Percentiles rank a stretch among this genome's conserved stretches.
Conservation (phyloP, 257 asterid genomes). For the Primulina eburnea region DNA sequence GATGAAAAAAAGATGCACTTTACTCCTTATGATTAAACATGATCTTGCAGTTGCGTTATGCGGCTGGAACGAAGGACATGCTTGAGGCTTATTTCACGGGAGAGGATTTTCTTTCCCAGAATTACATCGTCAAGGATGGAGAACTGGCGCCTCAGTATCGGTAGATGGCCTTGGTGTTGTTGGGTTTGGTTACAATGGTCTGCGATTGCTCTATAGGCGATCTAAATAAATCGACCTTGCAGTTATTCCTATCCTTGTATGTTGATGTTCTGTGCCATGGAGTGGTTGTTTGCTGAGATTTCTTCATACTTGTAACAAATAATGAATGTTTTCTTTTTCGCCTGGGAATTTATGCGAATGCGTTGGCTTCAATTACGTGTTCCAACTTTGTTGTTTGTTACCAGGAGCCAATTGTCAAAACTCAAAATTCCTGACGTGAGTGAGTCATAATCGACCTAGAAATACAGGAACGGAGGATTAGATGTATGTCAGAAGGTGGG, state of each 20-base stretch:
- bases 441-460: too few species aligned
- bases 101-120: constrained; percentile 72
- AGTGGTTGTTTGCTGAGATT: neutral
- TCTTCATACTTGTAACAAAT: neutral
- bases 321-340: neutral
- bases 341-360: neutral
- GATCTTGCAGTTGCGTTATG: constrained; percentile 74
- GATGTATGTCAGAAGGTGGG: too few species aligned
- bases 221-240: constrained; percentile 12
- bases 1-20: neutral
- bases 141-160: constrained; percentile 90
- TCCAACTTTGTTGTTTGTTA: too few species aligned
- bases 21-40: neutral
- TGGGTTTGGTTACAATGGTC: neutral
- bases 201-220: constrained; percentile 3
- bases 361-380: too few species aligned
- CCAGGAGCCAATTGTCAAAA: too few species aligned
- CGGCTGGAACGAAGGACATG: constrained; percentile 95
- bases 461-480: too few species aligned
- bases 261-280: neutral
- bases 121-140: constrained; percentile 98
- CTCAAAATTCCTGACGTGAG: too few species aligned
- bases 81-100: constrained; percentile 94
- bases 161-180: constrained; percentile 32
- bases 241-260: neutral